phyloP scores from a whole-genome alignment of 441 rosid genomes.

The Rhodomyrtus psidioides region DNA sequence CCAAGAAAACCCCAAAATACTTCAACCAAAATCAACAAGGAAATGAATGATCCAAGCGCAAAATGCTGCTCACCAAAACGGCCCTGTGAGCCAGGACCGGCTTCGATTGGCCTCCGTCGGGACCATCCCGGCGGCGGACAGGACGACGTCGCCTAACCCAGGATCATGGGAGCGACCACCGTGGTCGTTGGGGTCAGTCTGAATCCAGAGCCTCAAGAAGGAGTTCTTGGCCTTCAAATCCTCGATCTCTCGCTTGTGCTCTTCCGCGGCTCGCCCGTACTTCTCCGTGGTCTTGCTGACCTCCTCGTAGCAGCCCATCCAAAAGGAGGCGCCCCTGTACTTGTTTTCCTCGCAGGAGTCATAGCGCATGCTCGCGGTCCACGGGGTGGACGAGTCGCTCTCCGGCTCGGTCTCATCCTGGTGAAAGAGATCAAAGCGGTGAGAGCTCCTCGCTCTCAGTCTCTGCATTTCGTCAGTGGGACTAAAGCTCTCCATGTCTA shows the following conservation, averaged over 20 bases:
- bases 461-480: background rate
- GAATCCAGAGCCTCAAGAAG: constrained; percentile 52
- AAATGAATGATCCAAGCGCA: background rate
- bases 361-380: constrained; percentile 29
- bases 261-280: constrained; percentile 67
- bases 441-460: background rate
- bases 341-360: constrained; percentile 45
- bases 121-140: constrained; percentile 41
- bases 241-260: constrained; percentile 72
- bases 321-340: background rate
- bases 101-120: constrained; percentile 21
- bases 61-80: constrained; percentile 52
- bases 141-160: constrained; percentile 56
- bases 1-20: no score
- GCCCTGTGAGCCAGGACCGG: constrained; percentile 68
- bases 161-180: constrained; percentile 7
- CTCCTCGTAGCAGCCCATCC: constrained; percentile 79
- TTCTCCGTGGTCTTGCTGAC: constrained; percentile 81
- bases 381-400: no score
- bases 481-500: no score
- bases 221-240: constrained; percentile 64
- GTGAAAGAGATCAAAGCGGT: no score
- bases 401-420: no score
- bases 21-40: no score
- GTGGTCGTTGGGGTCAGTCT: constrained; percentile 26